A percentile compares a stretch with the other conserved stretches of the same genome.
These are phyloP conservation scores for Tetrastigma voinierianum DNA, from an alignment of 164 flowering plant species.

Conservation along the genomic window DNA sequence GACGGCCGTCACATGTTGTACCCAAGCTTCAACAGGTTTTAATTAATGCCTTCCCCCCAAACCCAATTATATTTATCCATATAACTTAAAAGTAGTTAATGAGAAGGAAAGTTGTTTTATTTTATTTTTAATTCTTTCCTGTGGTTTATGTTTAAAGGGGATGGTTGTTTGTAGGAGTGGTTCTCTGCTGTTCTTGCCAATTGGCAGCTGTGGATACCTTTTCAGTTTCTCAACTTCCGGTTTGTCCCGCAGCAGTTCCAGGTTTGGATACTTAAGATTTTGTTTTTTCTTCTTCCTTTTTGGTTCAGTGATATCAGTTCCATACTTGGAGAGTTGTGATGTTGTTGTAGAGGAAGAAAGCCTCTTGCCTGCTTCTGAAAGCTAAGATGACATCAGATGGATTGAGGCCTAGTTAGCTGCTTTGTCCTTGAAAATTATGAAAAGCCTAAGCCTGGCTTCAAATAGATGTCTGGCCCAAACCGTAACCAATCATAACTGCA, in stretches of 20 bases:
- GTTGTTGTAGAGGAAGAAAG: too few relatives aligned
- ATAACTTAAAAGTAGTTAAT: background rate
- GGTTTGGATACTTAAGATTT: slow-evolving; percentile 33
- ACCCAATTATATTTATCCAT: too few relatives aligned
- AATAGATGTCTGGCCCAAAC: too few relatives aligned
- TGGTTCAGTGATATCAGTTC: background rate
- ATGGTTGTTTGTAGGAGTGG: slow-evolving; percentile 66
- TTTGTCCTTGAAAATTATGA: too few relatives aligned
- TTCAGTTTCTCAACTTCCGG: slow-evolving; percentile 87
- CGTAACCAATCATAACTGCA: too few relatives aligned
- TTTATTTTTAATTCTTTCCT: background rate
- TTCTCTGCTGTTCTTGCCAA: slow-evolving; percentile 78
- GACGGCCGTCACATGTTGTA: slow-evolving; percentile 72
- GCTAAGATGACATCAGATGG: too few relatives aligned
- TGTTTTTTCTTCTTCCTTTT: background rate
- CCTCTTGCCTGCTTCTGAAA: too few relatives aligned
- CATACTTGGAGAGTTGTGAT: too few relatives aligned
- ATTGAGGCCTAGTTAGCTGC: too few relatives aligned
- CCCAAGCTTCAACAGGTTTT: slow-evolving; percentile 88
- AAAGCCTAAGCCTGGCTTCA: too few relatives aligned
- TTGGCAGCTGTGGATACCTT: slow-evolving; percentile 96
- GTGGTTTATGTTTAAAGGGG: background rate
- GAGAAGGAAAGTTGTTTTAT: background rate
- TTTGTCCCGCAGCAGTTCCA: slow-evolving; percentile 93
- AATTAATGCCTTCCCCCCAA: background rate